Conservation (phyloP, 345 rosid species). For the Laguncularia racemosa region DNA sequence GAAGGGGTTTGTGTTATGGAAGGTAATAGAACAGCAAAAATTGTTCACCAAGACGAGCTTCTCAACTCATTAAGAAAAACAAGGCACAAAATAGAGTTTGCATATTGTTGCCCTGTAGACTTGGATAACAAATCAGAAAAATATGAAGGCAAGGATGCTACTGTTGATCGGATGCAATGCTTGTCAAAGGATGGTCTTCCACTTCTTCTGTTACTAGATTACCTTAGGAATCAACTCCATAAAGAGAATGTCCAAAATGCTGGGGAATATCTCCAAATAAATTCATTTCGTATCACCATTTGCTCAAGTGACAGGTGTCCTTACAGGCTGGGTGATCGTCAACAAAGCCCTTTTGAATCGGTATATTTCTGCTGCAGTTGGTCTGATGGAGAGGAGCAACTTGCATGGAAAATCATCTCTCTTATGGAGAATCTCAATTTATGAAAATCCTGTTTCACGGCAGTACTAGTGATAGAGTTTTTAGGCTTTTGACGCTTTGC, state of each 20-base stretch:
- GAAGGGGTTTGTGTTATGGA: conserved; percentile 57
- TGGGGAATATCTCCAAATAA: conserved; percentile 44
- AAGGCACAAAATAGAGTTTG: conserved; percentile 38
- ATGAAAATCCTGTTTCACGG: too few relatives aligned
- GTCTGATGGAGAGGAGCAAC: conserved; percentile 58
- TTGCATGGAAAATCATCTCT: conserved; percentile 65
- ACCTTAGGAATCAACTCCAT: conserved; percentile 23
- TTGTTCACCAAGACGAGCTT: conserved; percentile 76
- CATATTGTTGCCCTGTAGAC: conserved; percentile 50
- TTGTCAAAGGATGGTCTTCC: conserved; percentile 11
- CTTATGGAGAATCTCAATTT: conserved; percentile 17
- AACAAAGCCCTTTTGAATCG: conserved; percentile 7
- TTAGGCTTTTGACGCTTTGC: conserved; percentile 11
- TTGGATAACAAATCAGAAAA: neutral
- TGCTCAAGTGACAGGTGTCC: conserved; percentile 53
- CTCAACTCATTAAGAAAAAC: conserved; percentile 33
- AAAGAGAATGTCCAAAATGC: conserved; percentile 30
- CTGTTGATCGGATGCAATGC: conserved; percentile 4
- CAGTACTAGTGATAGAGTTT: neutral
- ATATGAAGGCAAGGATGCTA: neutral
- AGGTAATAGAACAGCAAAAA: conserved; percentile 45
- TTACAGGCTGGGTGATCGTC: conserved; percentile 20
- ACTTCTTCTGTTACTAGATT: conserved; percentile 27
- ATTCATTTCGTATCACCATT: conserved; percentile 38
- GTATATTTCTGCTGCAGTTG: conserved; percentile 68